These are phyloP conservation scores for Simmondsia chinensis DNA, from an alignment of 148 eudicot species.

Conservation along the genomic window DNA sequence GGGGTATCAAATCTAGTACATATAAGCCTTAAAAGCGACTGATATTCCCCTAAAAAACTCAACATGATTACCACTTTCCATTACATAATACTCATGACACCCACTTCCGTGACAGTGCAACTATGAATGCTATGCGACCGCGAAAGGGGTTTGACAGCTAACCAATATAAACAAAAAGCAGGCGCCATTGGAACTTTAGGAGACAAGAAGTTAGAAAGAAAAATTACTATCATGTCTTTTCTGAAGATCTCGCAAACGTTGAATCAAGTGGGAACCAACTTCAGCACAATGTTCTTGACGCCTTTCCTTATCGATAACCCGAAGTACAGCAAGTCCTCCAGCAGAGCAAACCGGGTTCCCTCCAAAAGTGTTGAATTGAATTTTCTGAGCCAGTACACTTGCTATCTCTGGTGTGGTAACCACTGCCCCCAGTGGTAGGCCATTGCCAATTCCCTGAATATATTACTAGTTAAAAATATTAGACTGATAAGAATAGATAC, in stretches of 20 bases:
- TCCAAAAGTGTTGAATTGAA: constrained; percentile 94
- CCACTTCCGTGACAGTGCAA: too few relatives aligned
- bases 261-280: constrained; percentile 79
- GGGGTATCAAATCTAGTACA: too few relatives aligned
- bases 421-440: constrained; percentile 92
- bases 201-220: constrained; percentile 10
- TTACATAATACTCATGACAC: too few relatives aligned
- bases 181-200: too few relatives aligned
- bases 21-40: too few relatives aligned
- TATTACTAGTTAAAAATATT: too few relatives aligned
- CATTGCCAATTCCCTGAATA: constrained; percentile 94
- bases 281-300: constrained; percentile 87
- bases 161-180: too few relatives aligned
- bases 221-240: constrained; percentile 75
- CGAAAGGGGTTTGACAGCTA: too few relatives aligned
- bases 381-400: constrained; percentile 75
- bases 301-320: constrained; percentile 78
- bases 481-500: too few relatives aligned
- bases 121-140: too few relatives aligned
- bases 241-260: constrained; percentile 60
- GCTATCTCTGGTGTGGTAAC: constrained; percentile 98
- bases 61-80: too few relatives aligned
- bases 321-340: constrained; percentile 94
- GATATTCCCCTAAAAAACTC: too few relatives aligned
- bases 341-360: constrained; percentile 99